Evolutionary conservation across 371 early-diverging fungal genomes (phyloP).

Genomic region (Mortierella sp.): DNA sequence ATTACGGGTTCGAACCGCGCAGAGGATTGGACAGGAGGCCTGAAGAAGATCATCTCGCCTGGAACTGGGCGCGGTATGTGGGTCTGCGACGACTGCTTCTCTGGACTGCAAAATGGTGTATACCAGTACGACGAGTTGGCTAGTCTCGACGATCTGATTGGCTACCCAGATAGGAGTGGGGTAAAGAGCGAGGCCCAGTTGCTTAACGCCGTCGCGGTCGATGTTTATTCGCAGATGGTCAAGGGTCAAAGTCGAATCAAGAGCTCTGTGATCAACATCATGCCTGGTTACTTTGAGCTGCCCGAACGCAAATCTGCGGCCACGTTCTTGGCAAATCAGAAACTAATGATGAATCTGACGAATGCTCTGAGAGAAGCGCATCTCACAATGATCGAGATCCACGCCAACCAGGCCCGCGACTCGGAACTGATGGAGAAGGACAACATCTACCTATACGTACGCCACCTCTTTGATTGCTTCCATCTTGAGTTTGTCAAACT

Average conservation of each 20-base stretch:
- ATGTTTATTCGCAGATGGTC: slow-evolving; percentile 36
- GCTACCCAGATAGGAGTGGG: slow-evolving; percentile 37
- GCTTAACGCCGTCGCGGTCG: slow-evolving; percentile 33
- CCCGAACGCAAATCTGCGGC: slow-evolving; percentile 33
- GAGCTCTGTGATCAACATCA: slow-evolving; percentile 30
- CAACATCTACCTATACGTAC: slow-evolving; percentile 47
- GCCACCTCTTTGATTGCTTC: slow-evolving; percentile 44
- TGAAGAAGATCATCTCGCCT: slow-evolving; percentile 41
- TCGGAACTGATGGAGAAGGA: slow-evolving; percentile 51
- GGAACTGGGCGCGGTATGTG: slow-evolving; percentile 38
- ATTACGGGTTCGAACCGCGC: slow-evolving; percentile 34
- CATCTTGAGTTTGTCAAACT: slow-evolving; percentile 38
- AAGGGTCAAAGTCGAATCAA: slow-evolving; percentile 28
- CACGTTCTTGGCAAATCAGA: slow-evolving; percentile 33
- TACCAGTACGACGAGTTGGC: slow-evolving; percentile 40
- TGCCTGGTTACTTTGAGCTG: slow-evolving; percentile 34
- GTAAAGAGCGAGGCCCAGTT: slow-evolving; percentile 40
- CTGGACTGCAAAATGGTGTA: slow-evolving; percentile 20
- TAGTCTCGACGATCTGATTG: slow-evolving; percentile 37
- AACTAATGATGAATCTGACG: slow-evolving; percentile 29
- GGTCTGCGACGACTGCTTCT: slow-evolving; percentile 44
- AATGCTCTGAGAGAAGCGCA: slow-evolving; percentile 34
- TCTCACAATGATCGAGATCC: slow-evolving; percentile 45
- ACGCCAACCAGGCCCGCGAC: slow-evolving; percentile 41
- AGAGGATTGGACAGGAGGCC: slow-evolving; percentile 36